Evolutionary conservation across 2,329 filamentous ascomycete species (phyloP), one percentile per base, ranked within the genome.

Genomic region (Paraconiothyrium sp.): DNA sequence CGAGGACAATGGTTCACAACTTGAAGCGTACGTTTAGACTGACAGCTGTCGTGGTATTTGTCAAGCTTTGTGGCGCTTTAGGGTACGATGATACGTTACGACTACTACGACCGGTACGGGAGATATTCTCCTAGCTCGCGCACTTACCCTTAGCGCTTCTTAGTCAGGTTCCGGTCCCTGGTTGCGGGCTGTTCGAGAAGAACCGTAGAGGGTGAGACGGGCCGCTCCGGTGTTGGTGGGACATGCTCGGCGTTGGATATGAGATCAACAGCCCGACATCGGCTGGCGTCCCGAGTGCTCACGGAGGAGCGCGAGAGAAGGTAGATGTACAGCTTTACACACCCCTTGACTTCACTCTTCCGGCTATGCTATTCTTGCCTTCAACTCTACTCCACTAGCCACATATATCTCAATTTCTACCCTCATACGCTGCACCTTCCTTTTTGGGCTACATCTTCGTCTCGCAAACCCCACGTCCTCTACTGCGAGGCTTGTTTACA

Each of bases 11-110:
- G 46, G 43, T 27, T 27, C 20, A 35, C 34, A 44, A 14, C 54
- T 30, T 30, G 24, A 41, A 54, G 27, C 20, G 57, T 64, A 64
- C 49, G 60, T 59, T 66, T 59, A 69, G 41, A 69, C 57, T 69
- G 68, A 69, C 62, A 70, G 58, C 62, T 69, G 63, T 41, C 51
- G 72, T 71, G 61, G 59, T 67, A 54, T 54, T 54, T 20, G 57
- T 72, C 66, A 76, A 76, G 73, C 73, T 76, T 75, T 76, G 73
- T 76, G 70, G 75, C 73, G 72, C 68, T 70, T 67, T 72, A 62
- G 49, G 56, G 44, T 46, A 22, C 48, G 58, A 60, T 30, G 22
- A 16, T 35, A 35, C 30, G 58, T 57, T 57, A 57, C 46, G 20
- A 32, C 24, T 5, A 5, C 50, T 34, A 14, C 20, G 41, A 35